phyloP scores from a whole-genome alignment of 2,329 filamentous ascomycete species.

The Purpureocillium takamizusanense region DNA sequence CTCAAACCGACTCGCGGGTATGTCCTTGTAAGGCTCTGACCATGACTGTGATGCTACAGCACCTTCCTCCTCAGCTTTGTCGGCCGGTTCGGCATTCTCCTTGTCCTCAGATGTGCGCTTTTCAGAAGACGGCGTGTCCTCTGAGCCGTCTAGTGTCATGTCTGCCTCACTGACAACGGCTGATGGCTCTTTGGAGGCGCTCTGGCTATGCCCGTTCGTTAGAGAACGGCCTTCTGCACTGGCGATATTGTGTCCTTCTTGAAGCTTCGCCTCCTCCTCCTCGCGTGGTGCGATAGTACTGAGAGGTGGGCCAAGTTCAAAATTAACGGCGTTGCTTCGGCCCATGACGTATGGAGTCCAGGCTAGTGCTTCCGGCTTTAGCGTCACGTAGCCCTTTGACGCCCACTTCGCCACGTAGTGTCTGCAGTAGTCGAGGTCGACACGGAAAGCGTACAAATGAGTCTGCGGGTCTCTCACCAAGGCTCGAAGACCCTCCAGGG shows the following conservation, averaged over 20 bases:
- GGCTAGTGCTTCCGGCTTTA: slow-evolving; percentile 71
- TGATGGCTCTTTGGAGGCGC: slow-evolving; percentile 1
- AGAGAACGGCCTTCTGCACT: slow-evolving; percentile 11
- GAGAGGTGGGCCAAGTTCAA: slow-evolving; percentile 71
- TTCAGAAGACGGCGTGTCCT: slow-evolving; percentile 21
- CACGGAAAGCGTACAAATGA: slow-evolving; percentile 77
- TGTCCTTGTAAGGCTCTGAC: slow-evolving; percentile 40
- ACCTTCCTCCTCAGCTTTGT: slow-evolving; percentile 17
- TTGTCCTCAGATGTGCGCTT: slow-evolving; percentile 21
- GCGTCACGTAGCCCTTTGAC: slow-evolving; percentile 74
- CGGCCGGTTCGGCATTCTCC: slow-evolving; percentile 15
- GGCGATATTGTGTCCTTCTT: slow-evolving; percentile 18
- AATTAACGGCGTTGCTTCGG: slow-evolving; percentile 69
- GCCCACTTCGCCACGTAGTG: slow-evolving; percentile 88
- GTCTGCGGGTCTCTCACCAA: slow-evolving; percentile 85
- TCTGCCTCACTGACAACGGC: slow-evolving; percentile 3
- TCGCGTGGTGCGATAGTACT: slow-evolving; percentile 84
- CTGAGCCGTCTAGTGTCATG: slow-evolving; percentile 8
- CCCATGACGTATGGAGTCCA: slow-evolving; percentile 99
- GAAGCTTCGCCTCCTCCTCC: slow-evolving; percentile 47
- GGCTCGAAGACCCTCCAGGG: slow-evolving; percentile 80
- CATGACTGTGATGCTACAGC: slow-evolving; percentile 26
- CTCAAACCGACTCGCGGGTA: slow-evolving; percentile 66
- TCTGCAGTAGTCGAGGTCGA: slow-evolving; percentile 77
- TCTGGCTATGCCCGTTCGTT: slow-evolving; percentile 13